Evolutionary conservation across 2,329 filamentous ascomycete genomes (phyloP), one percentile per base, ranked within the genome.

Genomic region (Claviceps sorghi): DNA sequence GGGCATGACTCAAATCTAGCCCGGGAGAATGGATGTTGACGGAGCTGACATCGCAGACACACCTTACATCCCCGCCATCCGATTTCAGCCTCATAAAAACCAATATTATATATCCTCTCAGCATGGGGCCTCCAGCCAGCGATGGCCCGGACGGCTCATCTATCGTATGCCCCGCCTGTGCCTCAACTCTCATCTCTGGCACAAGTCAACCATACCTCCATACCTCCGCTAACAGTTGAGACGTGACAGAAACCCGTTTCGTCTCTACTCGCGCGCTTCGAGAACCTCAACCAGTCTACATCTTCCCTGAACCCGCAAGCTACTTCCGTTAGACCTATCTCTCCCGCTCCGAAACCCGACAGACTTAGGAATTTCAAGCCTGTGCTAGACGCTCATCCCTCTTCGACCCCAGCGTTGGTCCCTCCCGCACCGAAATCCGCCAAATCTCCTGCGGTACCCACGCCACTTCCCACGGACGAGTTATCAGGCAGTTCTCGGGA

Each of bases 201-300:
- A 41, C 15, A 21, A 8, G 19, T 13, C 29, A 36, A n/a, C 19
- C n/a, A 19, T 32, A 17, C 2, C 19, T 11, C 13, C 26, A 19
- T 34, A n/a, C 36, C 8, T 30, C 10, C 42, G 44, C 40, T 47
- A 19, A 53, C 22, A 11, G 10, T 41, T 26, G 21, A 11, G 1
- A 40, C 49, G 22, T 42, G 43, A 8, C 57, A 88, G 84, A 87
- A 83, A 71, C 86, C 88, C 29, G 86, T 93, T 49, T 93, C 87
- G 50, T 90, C 86, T 50, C 73, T 93, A 55, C 78, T 83, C 56
- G 87, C 85, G 57, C 83, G 86, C 60, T 93, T 91, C 65, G 87
- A 93, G 72, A 88, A 84, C 63, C 81, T 91, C 59, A 63, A 61
- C 55, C 61, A 58, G 51, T 54, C 56, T 50, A 34, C 56, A 4